These are phyloP conservation scores for Curvularia sp. DNA, from an alignment of 2,329 filamentous ascomycete genomes.

Conservation along the genomic window DNA sequence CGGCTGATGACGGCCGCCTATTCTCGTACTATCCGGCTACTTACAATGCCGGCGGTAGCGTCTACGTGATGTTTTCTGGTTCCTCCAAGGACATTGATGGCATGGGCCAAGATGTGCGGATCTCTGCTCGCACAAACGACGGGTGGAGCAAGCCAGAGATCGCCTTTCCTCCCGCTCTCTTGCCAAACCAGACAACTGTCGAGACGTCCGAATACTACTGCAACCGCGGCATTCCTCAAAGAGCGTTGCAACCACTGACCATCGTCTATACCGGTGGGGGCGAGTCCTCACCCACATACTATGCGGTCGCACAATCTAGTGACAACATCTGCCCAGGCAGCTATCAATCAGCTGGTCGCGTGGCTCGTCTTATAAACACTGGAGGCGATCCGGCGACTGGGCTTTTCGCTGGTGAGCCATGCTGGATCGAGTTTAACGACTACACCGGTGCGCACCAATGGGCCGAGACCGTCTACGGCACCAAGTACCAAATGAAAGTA, in stretches of 20 bases:
- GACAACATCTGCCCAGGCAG: not conserved
- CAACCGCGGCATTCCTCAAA: not conserved
- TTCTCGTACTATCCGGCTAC: not conserved
- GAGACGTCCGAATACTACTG: not conserved
- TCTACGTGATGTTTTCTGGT: not conserved
- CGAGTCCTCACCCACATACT: not conserved
- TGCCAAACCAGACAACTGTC: constrained; percentile 1
- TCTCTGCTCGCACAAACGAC: not conserved
- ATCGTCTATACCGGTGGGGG: not conserved
- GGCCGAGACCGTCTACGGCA: not conserved
- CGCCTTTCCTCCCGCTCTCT: not conserved
- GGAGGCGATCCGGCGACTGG: not conserved
- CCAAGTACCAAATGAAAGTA: not conserved
- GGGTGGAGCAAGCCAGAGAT: not conserved
- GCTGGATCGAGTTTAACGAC: not conserved
- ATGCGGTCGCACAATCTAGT: not conserved
- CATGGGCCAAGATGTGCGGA: constrained; percentile 1
- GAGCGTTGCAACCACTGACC: not conserved
- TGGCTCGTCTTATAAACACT: not conserved
- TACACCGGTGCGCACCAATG: not conserved
- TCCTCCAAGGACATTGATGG: not conserved
- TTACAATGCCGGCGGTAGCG: not conserved
- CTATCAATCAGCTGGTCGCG: not conserved
- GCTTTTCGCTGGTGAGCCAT: not conserved
- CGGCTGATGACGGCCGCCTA: not conserved